Evolutionary conservation across 2,329 filamentous ascomycete genomes (phyloP), one percentile per base, ranked within the genome.

Genomic region (Mollisiaceae sp.): DNA sequence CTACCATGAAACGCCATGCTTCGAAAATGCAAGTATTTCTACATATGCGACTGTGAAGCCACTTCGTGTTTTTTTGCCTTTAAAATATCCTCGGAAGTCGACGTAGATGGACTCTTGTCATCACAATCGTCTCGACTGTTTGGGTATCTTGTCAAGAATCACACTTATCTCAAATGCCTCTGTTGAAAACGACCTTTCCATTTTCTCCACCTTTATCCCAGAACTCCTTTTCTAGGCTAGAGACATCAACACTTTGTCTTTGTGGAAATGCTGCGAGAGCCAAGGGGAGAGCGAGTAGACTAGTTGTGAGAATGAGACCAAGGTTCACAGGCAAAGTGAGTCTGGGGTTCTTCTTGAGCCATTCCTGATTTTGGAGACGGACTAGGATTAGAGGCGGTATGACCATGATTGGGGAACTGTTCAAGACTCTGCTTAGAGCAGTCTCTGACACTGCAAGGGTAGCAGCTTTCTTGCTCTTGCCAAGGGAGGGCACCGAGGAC

Each of bases 401-500:
- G 15, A 97, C 93, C 95, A 99, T 99, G 81, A 99, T 95, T 12
- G 95, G 95, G 14, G 92, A 96, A 67, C 93, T 91, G 79, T 98
- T 99, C 74, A 98, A 84, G 66, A 98, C 94, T 66, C 95, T 88
- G 71, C 91, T 95, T 55, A 96, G 82, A 2, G 95, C 95, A 57
- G 95, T 99, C 83, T 99, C 94, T 67, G 89, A 91, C 1, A 99
- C 95, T 12, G 95, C 95, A 22, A 98, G 79, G 35, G 89, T 91
- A 12, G 95, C 95, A 1, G 95, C 95, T 77, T 90, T 93, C 77
- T 90, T 91, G 77, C 90, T 94, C 83, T 92, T 94, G 70, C 95
- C 95, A 41, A 99, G 82, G 65, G 89, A 91, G 60, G 86, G 80
- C 59, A 91, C 82, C 64, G 90, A 88, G 24, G 84, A 85, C 70